Percentiles rank a stretch among this genome's conserved stretches.
These are phyloP conservation scores for Leccinum ponderosum DNA, from an alignment of 1,284 basidiomycete species.

Conservation along the genomic window DNA sequence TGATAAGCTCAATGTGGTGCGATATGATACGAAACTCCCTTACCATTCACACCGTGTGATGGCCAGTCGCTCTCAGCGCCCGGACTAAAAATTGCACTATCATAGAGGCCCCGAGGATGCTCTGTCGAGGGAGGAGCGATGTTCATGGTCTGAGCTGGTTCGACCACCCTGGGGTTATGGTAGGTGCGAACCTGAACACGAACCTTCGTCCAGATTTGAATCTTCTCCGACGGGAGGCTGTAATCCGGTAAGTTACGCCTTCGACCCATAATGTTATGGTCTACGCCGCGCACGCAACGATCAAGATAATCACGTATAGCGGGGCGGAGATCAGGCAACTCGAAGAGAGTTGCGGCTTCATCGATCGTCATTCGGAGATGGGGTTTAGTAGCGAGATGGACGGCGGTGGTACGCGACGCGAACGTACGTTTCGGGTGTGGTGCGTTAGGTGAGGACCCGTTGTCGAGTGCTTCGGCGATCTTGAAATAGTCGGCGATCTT, in stretches of 20 bases:
- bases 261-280: background rate
- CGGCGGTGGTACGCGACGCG: background rate
- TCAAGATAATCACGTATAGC: background rate
- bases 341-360: background rate
- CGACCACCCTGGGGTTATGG: background rate
- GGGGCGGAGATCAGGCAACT: background rate
- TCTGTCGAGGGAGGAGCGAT: background rate
- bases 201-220: background rate
- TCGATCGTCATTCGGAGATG: background rate
- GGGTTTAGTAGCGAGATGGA: background rate
- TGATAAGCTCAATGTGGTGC: background rate
- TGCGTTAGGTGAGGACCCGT: background rate
- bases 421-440: background rate
- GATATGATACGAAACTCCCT: background rate
- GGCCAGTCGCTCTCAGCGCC: background rate
- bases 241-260: background rate
- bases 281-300: background rate
- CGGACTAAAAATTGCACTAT: conserved; percentile 2
- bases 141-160: background rate
- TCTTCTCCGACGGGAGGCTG: background rate
- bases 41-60: background rate
- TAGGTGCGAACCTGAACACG: background rate
- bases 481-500: background rate
- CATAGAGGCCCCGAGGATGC: background rate
- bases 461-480: background rate